A percentile compares a stretch with the other conserved stretches of the same genome.
These are phyloP conservation scores for Chlorencoelia australis DNA, from an alignment of 2,329 filamentous ascomycete genomes.

Conservation along the genomic window DNA sequence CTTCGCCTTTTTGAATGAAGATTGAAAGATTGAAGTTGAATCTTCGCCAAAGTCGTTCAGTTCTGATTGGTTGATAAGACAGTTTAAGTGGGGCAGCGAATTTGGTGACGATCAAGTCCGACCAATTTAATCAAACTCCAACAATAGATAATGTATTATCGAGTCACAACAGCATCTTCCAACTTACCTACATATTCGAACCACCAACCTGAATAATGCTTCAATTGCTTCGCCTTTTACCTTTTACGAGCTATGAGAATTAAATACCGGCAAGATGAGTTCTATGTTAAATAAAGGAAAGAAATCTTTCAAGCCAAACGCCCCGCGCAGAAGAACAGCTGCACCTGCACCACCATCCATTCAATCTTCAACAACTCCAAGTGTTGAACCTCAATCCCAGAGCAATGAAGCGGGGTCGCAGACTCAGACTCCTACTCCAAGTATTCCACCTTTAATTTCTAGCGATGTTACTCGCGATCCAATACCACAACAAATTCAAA, in stretches of 20 bases:
- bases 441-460: not conserved
- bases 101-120: too few relatives aligned
- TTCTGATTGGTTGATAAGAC: too few relatives aligned
- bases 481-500: not conserved
- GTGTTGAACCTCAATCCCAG: conserved; percentile 30
- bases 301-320: conserved; percentile 53
- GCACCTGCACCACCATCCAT: conserved; percentile 34
- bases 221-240: conserved; percentile 2
- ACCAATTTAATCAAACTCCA: not conserved
- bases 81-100: too few relatives aligned
- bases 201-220: not conserved
- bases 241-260: conserved; percentile 3
- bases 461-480: not conserved
- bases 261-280: conserved; percentile 6
- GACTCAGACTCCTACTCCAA: conserved; percentile 20
- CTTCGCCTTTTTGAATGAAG: too few relatives aligned
- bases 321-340: conserved; percentile 43
- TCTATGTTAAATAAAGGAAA: conserved; percentile 7
- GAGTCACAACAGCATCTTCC: not conserved
- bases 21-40: too few relatives aligned
- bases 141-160: not conserved
- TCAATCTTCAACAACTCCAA: conserved; percentile 30
- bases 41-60: too few relatives aligned
- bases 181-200: not conserved
- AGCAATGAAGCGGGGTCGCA: too few relatives aligned